These are phyloP conservation scores for Pseudoneurospora amorphoporcata DNA, from an alignment of 495 filamentous ascomycete species.

Conservation along the genomic window DNA sequence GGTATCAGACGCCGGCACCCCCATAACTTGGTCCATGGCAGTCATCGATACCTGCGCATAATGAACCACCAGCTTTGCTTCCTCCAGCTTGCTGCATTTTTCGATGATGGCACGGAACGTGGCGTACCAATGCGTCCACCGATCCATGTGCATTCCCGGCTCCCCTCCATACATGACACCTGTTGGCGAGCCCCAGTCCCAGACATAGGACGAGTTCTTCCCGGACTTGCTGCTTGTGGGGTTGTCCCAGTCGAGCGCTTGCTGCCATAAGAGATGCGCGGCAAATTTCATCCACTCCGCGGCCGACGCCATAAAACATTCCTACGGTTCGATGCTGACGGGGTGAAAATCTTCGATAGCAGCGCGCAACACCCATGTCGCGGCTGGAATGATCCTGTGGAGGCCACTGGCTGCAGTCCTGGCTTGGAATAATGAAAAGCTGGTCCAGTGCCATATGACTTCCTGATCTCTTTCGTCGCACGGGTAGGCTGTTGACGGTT, in stretches of 20 bases:
- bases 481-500: neutral
- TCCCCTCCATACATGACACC: neutral
- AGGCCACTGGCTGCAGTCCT: neutral
- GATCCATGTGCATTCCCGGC: neutral
- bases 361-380: neutral
- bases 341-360: slow-evolving; percentile 2
- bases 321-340: neutral
- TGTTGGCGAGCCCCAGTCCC: neutral
- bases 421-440: neutral
- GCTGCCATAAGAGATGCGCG: neutral
- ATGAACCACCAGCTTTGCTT: neutral
- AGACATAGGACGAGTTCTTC: neutral
- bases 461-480: neutral
- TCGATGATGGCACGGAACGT: neutral
- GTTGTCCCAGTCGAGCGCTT: neutral
- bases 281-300: neutral
- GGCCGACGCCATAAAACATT: neutral
- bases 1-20: neutral
- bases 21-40: neutral
- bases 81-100: neutral
- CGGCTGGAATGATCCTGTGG: neutral
- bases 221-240: neutral
- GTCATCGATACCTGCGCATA: neutral
- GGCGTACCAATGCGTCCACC: neutral
- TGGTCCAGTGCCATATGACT: neutral